Evolutionary conservation across 352 stramenopile genomes (phyloP), one percentile per base, ranked within the genome.

Genomic region (Globisporangium splendens): DNA sequence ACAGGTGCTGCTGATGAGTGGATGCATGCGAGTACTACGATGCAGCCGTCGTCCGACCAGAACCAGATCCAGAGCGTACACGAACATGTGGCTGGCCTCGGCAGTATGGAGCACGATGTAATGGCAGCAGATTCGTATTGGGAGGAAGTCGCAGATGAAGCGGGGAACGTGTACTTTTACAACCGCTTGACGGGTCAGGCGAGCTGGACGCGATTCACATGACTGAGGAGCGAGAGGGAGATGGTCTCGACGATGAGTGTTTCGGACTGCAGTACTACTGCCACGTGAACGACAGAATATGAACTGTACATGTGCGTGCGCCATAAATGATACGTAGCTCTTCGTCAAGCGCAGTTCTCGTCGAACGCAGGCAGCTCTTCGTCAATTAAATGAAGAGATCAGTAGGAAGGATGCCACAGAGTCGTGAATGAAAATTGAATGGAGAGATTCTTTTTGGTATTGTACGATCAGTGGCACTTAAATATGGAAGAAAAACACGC

Each of bases 81-180:
- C 39, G 17, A 44, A n/a, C 6, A 44, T 44, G 17, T 12, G 12
- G 17, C n/a, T 18, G 39, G n/a, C 12, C 11, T 11, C 11, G 8
- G 38, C 11, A 8, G 17, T 15, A n/a, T 15, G 39, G 17, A 18
- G 39, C 10, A 28, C 28, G 50, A 14, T 8, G 33, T 35, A 10
- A 35, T 35, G 28, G 28, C 28, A 35, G 28, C 28, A 35, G 28
- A 35, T 35, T 35, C 28, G 28, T 35, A 35, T 35, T 91, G 81
- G 83, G 75, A 89, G 62, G 79, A 93, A 59, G 79, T 89, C 2
- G 81, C 77, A 3, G 81, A 93, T 42, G 81, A 83, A 11, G 47
- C 54, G 20, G 83, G 83, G 1, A 80, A 75, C 38, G 72, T 93
- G 12, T 93, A 90, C 70, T 93, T 91, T 50, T 84, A 78, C 70